Conservation (phyloP, 140 eudicot species). For the Bidens hawaiensis region DNA sequence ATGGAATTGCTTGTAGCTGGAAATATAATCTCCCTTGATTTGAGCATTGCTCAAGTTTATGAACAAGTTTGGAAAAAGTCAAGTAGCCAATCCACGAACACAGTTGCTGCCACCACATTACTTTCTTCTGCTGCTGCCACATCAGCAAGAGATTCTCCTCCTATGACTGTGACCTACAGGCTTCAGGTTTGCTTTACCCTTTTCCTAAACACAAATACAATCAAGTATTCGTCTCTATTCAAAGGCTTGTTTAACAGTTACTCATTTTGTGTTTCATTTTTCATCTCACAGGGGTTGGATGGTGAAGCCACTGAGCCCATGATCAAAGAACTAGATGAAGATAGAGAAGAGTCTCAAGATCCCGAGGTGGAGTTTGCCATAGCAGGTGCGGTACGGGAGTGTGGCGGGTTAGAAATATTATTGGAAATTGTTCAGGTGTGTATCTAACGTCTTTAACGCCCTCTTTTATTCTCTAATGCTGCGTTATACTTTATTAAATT, state of each 20-base stretch:
- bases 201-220: background rate
- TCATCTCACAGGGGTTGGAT: constrained; percentile 72
- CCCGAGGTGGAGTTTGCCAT: constrained; percentile 99
- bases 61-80: constrained; percentile 99
- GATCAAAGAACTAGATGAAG: constrained; percentile 98
- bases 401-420: constrained; percentile 91
- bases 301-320: constrained; percentile 99
- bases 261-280: constrained; percentile 8
- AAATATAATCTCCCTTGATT: constrained; percentile 90
- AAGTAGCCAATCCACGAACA: constrained; percentile 55
- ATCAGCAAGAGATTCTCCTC: constrained; percentile 78
- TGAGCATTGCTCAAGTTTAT: constrained; percentile 89
- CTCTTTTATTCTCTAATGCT: background rate
- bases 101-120: constrained; percentile 54
- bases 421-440: constrained; percentile 85
- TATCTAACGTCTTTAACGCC: background rate
- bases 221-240: background rate
- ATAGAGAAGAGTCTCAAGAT: constrained; percentile 97
- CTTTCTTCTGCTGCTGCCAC: constrained; percentile 47
- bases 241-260: constrained; percentile 10
- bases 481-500: background rate
- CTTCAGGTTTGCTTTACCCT: constrained; percentile 70
- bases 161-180: constrained; percentile 95
- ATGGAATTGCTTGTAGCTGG: constrained; percentile 98
- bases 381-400: constrained; percentile 98